These are phyloP conservation scores for Cladobotryum protrusum DNA, from an alignment of 2,329 filamentous ascomycete genomes.

Conservation along the genomic window DNA sequence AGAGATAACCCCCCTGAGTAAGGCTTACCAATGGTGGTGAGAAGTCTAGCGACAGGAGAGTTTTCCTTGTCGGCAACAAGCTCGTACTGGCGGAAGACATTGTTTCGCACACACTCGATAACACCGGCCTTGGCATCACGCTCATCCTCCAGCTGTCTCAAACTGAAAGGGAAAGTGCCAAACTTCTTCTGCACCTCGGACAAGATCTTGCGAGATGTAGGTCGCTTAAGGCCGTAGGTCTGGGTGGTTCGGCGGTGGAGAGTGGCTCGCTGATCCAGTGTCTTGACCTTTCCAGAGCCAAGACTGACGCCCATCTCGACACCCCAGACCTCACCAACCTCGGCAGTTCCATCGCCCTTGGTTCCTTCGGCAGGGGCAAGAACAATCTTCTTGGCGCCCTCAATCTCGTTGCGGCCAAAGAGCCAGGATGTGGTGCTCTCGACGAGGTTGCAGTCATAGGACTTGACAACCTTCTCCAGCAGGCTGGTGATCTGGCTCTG, in stretches of 20 bases:
- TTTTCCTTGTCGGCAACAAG: conserved; percentile 90
- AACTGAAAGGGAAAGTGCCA: conserved; percentile 93
- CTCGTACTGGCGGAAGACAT: conserved; percentile 93
- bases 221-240: conserved; percentile 89
- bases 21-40: conserved; percentile 85
- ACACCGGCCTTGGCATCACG: conserved; percentile 92
- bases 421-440: conserved; percentile 98
- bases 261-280: conserved; percentile 77
- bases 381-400: conserved; percentile 96
- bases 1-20: conserved; percentile 10
- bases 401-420: conserved; percentile 95
- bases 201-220: conserved; percentile 83
- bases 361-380: conserved; percentile 77
- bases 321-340: conserved; percentile 92
- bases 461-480: conserved; percentile 85
- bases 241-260: conserved; percentile 88
- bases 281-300: conserved; percentile 92
- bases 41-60: conserved; percentile 73
- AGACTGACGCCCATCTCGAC: conserved; percentile 91
- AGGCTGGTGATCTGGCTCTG: conserved; percentile 82
- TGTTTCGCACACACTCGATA: conserved; percentile 89
- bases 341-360: conserved; percentile 84
- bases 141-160: conserved; percentile 95
- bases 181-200: conserved; percentile 98
- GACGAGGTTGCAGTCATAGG: conserved; percentile 85